Base-by-base conservation (phyloP, 2,329 filamentous ascomycete species). In the Beauveria brongniartii region DNA sequence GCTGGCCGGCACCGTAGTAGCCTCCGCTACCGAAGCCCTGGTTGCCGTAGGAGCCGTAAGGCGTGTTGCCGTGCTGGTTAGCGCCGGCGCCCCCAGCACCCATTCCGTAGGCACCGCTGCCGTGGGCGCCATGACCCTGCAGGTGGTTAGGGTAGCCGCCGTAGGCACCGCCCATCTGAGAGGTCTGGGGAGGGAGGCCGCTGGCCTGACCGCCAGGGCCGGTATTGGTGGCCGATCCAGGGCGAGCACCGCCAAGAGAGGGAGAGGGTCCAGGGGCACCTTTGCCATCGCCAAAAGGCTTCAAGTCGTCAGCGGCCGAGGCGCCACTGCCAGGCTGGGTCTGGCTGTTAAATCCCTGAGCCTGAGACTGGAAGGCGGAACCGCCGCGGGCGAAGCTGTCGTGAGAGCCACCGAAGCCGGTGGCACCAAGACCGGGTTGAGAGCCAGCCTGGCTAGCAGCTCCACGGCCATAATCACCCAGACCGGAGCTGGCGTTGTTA, bases 201-300 rank as follows among this genome's bases (percentile, higher is more conserved):
- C 76, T 71, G 7, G 26, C 56, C 70, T 82, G 80, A 24, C 67
- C 72, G 48, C 79, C 75, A 4, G 81, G 75, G 2, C 75, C 76
- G 59, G 76, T 79, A 71, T 83, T 84, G 7, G 81, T 76, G 14
- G 82, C 82, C 37, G 83, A 86, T 51, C 82, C 82, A 7, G 83
- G 83, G 18, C 83, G 81, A 26, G 80, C 80, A 50, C 79, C 79
- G 30, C 76, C 78, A 16, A 85, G 75, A 3, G 82, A 82, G 48
- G 83, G 82, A 63, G 81, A 85, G 12, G 82, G 82, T 1, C 82
- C 82, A 44, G 79, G 75, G 10, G 74, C 74, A 20, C 76, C 68
- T 77, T 85, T 85, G 66, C 75, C 69, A 22, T 85, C 83, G 55
- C 80, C 80, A 62, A 82, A 85, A 0, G 81, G 80, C 77, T 85